Conservation (phyloP, 441 rosid genomes). For the Erodium moschatum region DNA sequence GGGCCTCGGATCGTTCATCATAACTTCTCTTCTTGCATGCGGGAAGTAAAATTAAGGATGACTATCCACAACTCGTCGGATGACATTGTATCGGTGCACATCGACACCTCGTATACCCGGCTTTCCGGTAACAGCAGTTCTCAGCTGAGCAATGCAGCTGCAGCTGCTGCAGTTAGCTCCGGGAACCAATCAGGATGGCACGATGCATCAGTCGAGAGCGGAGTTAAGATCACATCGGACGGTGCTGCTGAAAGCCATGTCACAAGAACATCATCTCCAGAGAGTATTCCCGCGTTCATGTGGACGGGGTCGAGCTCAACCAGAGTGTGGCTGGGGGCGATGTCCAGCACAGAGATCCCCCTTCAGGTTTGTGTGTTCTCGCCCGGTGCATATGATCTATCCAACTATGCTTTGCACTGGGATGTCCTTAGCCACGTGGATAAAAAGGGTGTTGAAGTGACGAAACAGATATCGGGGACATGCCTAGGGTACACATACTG, state of each 20-base stretch:
- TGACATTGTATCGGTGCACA: conserved; percentile 36
- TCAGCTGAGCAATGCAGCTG: conserved; percentile 26
- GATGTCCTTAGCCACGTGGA: conserved; percentile 26
- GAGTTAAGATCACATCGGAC: conserved; percentile 44
- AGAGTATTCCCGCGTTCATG: conserved; percentile 54
- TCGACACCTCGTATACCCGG: conserved; percentile 37
- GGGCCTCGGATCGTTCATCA: conserved; percentile 55
- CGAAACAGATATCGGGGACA: conserved; percentile 40
- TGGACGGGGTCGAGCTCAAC: conserved; percentile 82
- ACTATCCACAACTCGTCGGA: conserved; percentile 62
- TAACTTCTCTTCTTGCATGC: conserved; percentile 50
- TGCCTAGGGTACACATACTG: conserved; percentile 63
- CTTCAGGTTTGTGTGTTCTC: conserved; percentile 68
- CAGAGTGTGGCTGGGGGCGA: conserved; percentile 44
- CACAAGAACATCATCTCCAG: conserved; percentile 32
- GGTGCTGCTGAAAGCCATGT: conserved; percentile 26
- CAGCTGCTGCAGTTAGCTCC: conserved; percentile 24
- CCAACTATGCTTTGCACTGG: conserved; percentile 71
- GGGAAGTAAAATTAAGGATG: conserved; percentile 65
- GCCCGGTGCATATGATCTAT: conserved; percentile 67
- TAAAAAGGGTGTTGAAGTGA: conserved; percentile 27
- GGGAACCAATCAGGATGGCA: conserved; percentile 70
- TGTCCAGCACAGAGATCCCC: conserved; percentile 47
- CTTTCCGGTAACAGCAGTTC: conserved; percentile 17
- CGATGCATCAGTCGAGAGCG: conserved; percentile 35